Base-by-base conservation (phyloP, 257 asterid species). In the Rhazya stricta region DNA sequence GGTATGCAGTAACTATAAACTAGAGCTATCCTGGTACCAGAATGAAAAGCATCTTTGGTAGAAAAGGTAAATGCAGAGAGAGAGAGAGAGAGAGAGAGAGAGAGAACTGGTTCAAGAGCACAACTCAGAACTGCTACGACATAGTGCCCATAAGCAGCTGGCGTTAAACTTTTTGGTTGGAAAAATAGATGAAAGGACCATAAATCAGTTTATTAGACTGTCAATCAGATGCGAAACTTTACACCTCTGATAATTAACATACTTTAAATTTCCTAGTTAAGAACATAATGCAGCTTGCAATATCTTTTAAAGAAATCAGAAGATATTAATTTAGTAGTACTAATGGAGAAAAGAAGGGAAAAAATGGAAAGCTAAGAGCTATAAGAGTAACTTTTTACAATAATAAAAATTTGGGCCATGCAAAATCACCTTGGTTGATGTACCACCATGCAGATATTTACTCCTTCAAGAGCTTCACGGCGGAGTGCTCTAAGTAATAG, bases 401-500 rank as follows among this genome's bases (percentile, higher is more conserved):
- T 41, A 73, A 37, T 27, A 25, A 29, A 65, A 74, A 29, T 53
- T 51, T 51, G 42, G 29, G 36, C 54, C 19, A 19, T 30, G 39
- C 65, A 61, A 34, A n/a, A 71, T 76, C 81, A 94, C 99, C 99
- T 92, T 25, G 99, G 99, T 77, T 95, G 99, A 86, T 95, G 99
- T 82, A 95, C 88, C 84, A 95, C 99, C 99, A 95, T 92, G 85
- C 91, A 85, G 74, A 95, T 87, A 72, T 95, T 95, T 45, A 95
- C 99, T 67, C 99, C 99, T 90, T 95, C 99, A 45, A 95, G 96
- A 74, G 99, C 96, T 88, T 95, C 98, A 62, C 98, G 97, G 1
- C 97, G 98, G 51, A 91, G 97, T 68, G 99, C 99, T 86, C 99
- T 83, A 34, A 95, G 93, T 42, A 95, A 91, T 54, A 95, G 79